These are phyloP conservation scores for Cyberlindnera maritima DNA, from an alignment of 805 yeast species.

Conservation along the genomic window DNA sequence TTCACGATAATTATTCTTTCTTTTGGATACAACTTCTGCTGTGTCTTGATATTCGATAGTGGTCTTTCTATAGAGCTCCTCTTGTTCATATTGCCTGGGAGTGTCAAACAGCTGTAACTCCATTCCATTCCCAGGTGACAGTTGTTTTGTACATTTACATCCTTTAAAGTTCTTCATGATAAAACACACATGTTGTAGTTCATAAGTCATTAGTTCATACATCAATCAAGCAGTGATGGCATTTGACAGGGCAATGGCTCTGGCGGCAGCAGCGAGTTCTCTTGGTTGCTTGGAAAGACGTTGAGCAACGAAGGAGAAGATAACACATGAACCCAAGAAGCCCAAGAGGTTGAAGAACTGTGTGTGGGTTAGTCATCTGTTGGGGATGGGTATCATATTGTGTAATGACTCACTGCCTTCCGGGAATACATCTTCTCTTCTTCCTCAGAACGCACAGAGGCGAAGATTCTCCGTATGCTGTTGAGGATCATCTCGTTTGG, in stretches of 20 bases:
- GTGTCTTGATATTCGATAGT: no score
- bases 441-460: constrained; percentile 81
- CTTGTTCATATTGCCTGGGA: no score
- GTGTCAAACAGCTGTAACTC: no score
- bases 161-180: not conserved
- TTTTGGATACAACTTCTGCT: no score
- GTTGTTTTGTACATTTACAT: not conserved
- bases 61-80: no score
- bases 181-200: not conserved
- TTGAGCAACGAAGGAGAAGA: constrained; percentile 79
- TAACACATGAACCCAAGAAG: constrained; percentile 75
- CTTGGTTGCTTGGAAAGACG: constrained; percentile 30
- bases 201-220: no score
- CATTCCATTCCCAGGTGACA: no score
- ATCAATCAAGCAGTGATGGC: constrained; percentile 16
- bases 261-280: constrained; percentile 25
- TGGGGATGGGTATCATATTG: no score
- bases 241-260: constrained; percentile 21
- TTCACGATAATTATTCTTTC: no score
- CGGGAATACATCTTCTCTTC: constrained; percentile 78
- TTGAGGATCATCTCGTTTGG: constrained; percentile 53
- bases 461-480: constrained; percentile 73
- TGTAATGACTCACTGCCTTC: constrained; percentile 54
- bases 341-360: constrained; percentile 73
- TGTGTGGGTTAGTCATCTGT: not conserved